Conservation (phyloP, 331 rosid species). For the Pyrus hybrid region DNA sequence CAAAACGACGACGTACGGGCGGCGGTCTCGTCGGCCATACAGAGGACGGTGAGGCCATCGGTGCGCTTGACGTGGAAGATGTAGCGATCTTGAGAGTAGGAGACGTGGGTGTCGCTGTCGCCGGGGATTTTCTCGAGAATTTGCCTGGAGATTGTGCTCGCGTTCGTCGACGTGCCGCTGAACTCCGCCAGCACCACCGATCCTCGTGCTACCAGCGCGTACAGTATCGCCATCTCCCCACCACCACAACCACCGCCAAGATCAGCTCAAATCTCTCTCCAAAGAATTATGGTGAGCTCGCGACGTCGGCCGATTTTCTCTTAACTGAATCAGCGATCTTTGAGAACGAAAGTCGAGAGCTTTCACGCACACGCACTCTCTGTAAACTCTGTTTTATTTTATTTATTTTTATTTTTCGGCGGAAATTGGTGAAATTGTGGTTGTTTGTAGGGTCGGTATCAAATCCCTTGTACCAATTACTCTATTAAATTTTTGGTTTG, state of each 20-base stretch:
- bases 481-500: too few relatives aligned
- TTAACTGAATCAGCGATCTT: too few relatives aligned
- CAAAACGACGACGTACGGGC: constrained; percentile 47
- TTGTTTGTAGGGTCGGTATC: not conserved
- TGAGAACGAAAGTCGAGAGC: not conserved
- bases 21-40: constrained; percentile 91
- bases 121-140: constrained; percentile 77
- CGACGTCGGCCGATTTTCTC: too few relatives aligned
- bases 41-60: constrained; percentile 96
- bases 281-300: not conserved
- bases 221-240: constrained; percentile 60
- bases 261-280: not conserved
- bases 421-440: not conserved
- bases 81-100: constrained; percentile 92
- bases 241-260: constrained; percentile 1
- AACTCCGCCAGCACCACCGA: constrained; percentile 88
- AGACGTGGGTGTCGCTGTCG: constrained; percentile 60
- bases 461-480: too few relatives aligned
- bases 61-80: constrained; percentile 91
- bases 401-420: not conserved
- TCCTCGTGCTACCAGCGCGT: constrained; percentile 79
- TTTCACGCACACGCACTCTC: not conserved
- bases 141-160: constrained; percentile 71
- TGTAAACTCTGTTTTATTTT: not conserved
- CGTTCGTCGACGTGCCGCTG: constrained; percentile 71